Evolutionary conservation across 345 rosid species (phyloP).

Genomic region (Heritiera fomes): DNA sequence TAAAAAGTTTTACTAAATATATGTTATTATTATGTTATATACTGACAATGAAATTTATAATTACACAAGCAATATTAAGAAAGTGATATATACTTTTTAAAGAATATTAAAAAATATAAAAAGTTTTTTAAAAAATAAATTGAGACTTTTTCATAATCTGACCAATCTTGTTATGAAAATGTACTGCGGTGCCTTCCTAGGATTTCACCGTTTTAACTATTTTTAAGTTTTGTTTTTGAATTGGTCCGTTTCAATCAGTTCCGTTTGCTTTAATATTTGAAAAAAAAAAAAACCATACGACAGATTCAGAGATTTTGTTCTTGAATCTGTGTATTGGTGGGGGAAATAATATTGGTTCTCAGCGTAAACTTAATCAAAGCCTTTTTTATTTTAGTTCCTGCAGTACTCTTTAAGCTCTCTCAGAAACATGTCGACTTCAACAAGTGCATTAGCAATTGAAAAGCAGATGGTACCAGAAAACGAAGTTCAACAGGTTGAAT

Average conservation of each 20-base stretch:
- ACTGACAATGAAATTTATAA: too few relatives aligned
- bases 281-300: not conserved
- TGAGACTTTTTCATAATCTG: too few relatives aligned
- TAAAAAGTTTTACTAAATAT: too few relatives aligned
- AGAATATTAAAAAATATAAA: too few relatives aligned
- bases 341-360: not conserved
- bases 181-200: not conserved
- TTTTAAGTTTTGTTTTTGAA: not conserved
- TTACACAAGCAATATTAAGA: too few relatives aligned
- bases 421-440: constrained; percentile 24
- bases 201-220: not conserved
- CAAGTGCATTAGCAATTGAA: constrained; percentile 20
- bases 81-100: too few relatives aligned
- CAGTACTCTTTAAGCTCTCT: not conserved
- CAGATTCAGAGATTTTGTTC: not conserved
- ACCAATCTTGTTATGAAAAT: too few relatives aligned
- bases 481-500: constrained; percentile 25
- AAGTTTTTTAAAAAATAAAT: too few relatives aligned
- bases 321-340: not conserved
- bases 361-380: not conserved
- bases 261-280: not conserved
- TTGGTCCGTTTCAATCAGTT: not conserved
- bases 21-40: too few relatives aligned
- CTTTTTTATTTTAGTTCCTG: not conserved
- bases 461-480: constrained; percentile 23